phyloP scores from a whole-genome alignment of 805 yeast genomes.

The Zygoascus biomembranicola region DNA sequence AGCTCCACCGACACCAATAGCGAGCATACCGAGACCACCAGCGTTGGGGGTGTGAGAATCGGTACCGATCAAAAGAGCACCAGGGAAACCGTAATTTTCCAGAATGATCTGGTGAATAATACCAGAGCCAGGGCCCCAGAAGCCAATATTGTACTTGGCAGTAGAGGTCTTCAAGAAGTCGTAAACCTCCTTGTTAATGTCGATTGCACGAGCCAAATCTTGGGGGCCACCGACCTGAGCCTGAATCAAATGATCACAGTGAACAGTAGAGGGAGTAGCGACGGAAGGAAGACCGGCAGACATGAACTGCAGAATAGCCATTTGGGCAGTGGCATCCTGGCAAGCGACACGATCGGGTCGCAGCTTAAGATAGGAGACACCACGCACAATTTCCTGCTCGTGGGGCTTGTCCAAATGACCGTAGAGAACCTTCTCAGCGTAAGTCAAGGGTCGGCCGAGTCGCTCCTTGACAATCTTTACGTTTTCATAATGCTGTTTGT shows the following conservation, averaged over 20 bases:
- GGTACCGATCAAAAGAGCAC: constrained; percentile 92
- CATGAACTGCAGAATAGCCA: constrained; percentile 96
- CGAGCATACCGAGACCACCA: constrained; percentile 96
- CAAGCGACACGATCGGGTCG: constrained; percentile 98
- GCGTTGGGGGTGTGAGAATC: constrained; percentile 98
- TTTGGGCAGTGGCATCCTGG: constrained; percentile 99
- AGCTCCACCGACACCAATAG: constrained; percentile 99
- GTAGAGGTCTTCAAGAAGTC: constrained; percentile 86
- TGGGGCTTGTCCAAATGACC: constrained; percentile 93
- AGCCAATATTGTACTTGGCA: constrained; percentile 91
- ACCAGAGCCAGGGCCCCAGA: constrained; percentile 99
- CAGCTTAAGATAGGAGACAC: constrained; percentile 82
- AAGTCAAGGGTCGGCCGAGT: constrained; percentile 81
- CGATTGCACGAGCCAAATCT: constrained; percentile 80
- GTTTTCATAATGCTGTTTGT: constrained; percentile 84
- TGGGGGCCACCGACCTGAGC: constrained; percentile 85
- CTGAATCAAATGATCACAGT: constrained; percentile 96
- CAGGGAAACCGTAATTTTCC: constrained; percentile 96
- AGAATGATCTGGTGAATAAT: constrained; percentile 93
- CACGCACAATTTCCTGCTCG: constrained; percentile 75
- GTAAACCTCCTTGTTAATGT: constrained; percentile 86
- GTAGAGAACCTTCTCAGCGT: constrained; percentile 91
- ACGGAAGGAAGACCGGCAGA: constrained; percentile 86
- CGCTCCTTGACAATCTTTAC: constrained; percentile 77
- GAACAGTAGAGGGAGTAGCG: constrained; percentile 92